phyloP scores from a whole-genome alignment of 208 protist genomes.

The Trichomonas tenax region DNA sequence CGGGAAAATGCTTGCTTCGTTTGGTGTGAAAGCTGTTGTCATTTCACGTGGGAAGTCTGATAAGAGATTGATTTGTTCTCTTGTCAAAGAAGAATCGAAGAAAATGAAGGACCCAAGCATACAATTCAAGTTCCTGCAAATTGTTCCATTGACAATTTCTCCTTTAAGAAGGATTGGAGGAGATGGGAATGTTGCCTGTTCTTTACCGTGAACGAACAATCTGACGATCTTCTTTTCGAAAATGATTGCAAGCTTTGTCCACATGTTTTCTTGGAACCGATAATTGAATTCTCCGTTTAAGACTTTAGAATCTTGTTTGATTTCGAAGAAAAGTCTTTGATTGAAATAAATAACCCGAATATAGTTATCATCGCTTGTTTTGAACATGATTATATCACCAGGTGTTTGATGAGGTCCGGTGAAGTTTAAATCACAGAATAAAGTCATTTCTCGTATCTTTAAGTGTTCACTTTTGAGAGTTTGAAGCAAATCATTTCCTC shows the following conservation, averaged over 20 bases:
- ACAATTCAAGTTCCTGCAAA: neutral
- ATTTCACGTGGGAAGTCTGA: neutral
- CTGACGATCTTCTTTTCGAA: neutral
- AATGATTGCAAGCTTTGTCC: neutral
- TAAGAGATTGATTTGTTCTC: neutral
- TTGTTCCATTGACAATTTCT: neutral
- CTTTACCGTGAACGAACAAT: neutral
- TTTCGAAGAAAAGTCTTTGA: neutral
- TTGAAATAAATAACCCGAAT: neutral
- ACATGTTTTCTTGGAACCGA: neutral
- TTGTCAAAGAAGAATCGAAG: neutral
- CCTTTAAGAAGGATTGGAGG: neutral
- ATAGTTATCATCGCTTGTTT: neutral
- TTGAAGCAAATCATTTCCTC: neutral
- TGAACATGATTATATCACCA: neutral
- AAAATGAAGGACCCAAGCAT: neutral
- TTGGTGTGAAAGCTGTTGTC: neutral
- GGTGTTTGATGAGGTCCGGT: neutral
- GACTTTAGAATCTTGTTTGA: neutral
- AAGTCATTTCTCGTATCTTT: neutral
- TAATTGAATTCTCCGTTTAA: neutral
- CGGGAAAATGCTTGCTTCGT: neutral
- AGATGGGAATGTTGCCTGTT: neutral
- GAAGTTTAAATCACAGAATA: neutral
- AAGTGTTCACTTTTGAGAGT: neutral